These are phyloP conservation scores for Colletotrichum horii DNA, from an alignment of 2,329 filamentous ascomycete species.

Conservation along the genomic window DNA sequence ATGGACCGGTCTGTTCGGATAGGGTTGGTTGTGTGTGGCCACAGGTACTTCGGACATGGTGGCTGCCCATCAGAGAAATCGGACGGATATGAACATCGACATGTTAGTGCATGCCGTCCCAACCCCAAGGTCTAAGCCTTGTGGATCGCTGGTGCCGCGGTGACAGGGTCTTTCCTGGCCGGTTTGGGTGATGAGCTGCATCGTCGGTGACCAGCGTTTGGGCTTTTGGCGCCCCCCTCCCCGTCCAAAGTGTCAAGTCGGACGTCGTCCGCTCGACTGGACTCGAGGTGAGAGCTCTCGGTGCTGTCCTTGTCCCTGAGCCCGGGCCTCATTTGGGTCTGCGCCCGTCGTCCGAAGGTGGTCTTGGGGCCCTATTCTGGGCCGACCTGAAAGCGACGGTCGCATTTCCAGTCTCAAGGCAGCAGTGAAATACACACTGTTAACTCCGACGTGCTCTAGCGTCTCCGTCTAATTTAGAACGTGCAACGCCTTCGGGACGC, in stretches of 20 bases:
- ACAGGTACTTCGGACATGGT: not conserved
- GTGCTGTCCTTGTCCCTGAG: not conserved
- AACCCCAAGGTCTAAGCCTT: constrained; percentile 14
- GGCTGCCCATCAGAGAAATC: not conserved
- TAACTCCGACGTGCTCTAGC: not conserved
- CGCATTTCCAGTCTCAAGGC: not conserved
- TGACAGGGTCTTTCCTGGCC: not conserved
- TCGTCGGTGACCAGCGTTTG: not conserved
- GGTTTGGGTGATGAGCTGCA: not conserved
- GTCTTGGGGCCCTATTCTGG: not conserved
- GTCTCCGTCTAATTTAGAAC: constrained; percentile 13
- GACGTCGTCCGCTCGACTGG: not conserved
- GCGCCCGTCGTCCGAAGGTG: not conserved
- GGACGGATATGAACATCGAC: not conserved
- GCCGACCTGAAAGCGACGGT: not conserved
- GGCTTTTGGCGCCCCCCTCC: not conserved
- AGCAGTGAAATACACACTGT: not conserved
- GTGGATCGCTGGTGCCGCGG: not conserved
- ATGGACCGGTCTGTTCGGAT: not conserved
- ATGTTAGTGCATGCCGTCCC: not conserved
- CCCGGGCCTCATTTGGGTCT: not conserved
- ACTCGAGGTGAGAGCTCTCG: not conserved
- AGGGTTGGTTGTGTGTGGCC: not conserved
- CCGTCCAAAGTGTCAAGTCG: constrained; percentile 5
- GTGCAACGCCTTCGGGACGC: constrained; percentile 5